Evolutionary conservation across 768 basidiomycete species (phyloP), one percentile per base, ranked within the genome.

Genomic region (Phlebiopsis flavidoalba): DNA sequence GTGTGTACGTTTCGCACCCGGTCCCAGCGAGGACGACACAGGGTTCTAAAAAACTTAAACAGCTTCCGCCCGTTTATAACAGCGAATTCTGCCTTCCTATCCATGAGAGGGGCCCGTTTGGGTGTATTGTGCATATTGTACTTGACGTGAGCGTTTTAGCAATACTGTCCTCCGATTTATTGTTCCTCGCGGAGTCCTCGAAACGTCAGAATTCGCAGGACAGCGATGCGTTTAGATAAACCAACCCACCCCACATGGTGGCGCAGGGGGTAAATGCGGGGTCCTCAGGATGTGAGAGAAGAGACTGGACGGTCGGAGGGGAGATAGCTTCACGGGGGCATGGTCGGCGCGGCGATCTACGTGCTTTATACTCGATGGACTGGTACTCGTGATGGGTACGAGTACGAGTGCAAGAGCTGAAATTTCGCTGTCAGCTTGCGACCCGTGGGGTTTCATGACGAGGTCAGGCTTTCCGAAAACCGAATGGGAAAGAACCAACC

Each of bases 11-110:
- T 95, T n/a, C n/a, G n/a, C n/a, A n/a, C 53, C 82, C 81, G 60
- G 92, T 90, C 68, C n/a, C n/a, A n/a, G n/a, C n/a, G n/a, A 95
- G 78, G 57, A 95, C 79, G 48, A 92, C 86, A 69, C 91, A 93
- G 57, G 91, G n/a, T n/a, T 92, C 87, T 93, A 71, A 5, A 70
- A 22, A 69, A n/a, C n/a, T n/a, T 48, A 46, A 21, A 52, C 10
- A 36, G 37, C 47, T 10, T 8, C 33, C 51, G 54, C n/a, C n/a
- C n/a, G n/a, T n/a, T n/a, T 31, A 57, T 57, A n/a, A n/a, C 55
- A 52, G 40, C 26, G 17, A 26, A 22, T 48, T n/a, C 40, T 43
- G 40, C 40, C n/a, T 43, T 31, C 26, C 26, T 31, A n/a, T 35
- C 31, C 52, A 36, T 53, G 12, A 53, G 12, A 53, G n/a, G 40